Base-by-base conservation (phyloP, 2,329 filamentous ascomycete genomes). In the Microsporum ferrugineum region DNA sequence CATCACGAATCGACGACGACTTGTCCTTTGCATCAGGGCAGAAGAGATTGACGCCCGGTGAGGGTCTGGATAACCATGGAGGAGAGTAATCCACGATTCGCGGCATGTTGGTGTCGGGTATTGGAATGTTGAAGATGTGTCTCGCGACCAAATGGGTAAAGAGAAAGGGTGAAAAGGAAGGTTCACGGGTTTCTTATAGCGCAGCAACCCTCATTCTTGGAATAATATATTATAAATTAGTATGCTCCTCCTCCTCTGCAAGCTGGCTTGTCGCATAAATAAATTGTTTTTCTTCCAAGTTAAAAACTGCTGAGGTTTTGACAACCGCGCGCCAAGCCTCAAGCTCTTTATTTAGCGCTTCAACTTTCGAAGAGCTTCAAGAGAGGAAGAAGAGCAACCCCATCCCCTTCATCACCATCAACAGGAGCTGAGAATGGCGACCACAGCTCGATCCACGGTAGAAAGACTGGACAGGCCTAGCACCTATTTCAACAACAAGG, bases 401-500 rank as follows among this genome's bases (percentile, higher is more conserved):
- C 51, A 33, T 14, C 34, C 34, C 17, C 1, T 23, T 23, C 12
- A 12, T 38, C 14, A 12, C 23, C 14, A 33, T 33, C 23, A 56
- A 56, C 51, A 8, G 23, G 14, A 36, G 5, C 23, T 7, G 31
- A 39, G 43, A 38, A 45, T 47, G 57, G n/a, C 27, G 55, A 38
- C 55, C 12, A 59, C 57, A 43, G 74, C 75, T 72, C 70, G 67
- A 8, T 58, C 66, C 73, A 97, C 94, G 5, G 88, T 97, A 65
- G 92, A 97, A 58, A 83, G 94, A 63, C 84, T 99, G 65, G 94
- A 99, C 76, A 88, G 87, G 76, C 92, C 94, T 17, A 97, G 92
- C 73, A 91, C 92, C 69, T 99, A 99, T 78, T 96, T 91, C 70
- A 82, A 85, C 65, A 86, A 82, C 77, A 88, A 88, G 78, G 92